Evolutionary conservation across 352 stramenopile species (phyloP).

Genomic region (Peronospora tabacina): DNA sequence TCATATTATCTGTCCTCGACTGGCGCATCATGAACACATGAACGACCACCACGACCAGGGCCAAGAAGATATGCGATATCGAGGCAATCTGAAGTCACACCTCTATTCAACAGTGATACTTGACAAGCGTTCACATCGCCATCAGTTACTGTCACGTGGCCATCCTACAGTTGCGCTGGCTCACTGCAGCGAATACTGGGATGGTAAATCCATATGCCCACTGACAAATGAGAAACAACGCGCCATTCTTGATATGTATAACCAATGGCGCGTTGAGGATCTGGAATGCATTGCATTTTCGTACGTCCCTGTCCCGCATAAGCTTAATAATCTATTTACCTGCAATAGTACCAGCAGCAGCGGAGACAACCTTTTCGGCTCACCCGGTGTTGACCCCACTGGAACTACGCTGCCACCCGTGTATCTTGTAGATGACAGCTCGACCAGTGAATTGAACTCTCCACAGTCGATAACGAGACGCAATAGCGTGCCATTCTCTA

Average conservation of each 20-base stretch:
- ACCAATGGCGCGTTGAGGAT: conserved; percentile 84
- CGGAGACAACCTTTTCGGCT: conserved; percentile 13
- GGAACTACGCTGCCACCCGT: conserved; percentile 47
- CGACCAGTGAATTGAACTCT: conserved; percentile 38
- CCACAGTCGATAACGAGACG: conserved; percentile 23
- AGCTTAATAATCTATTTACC: conserved; percentile 53
- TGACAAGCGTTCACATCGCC: conserved; percentile 69
- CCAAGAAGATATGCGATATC: conserved; percentile 76
- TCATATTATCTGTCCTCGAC: conserved; percentile 73
- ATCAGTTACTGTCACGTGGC: conserved; percentile 70
- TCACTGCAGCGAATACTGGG: conserved; percentile 82
- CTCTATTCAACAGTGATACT: conserved; percentile 81
- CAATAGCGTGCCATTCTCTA: conserved; percentile 24
- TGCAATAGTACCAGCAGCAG: conserved; percentile 16
- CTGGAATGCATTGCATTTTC: conserved; percentile 79
- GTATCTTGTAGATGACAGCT: conserved; percentile 77
- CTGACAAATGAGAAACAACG: conserved; percentile 72
- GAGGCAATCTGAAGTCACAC: conserved; percentile 80
- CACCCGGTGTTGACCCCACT: conserved; percentile 4
- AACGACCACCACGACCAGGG: conserved; percentile 82
- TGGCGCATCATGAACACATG: conserved; percentile 77
- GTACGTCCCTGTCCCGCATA: conserved; percentile 72
- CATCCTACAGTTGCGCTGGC: conserved; percentile 65
- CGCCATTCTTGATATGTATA: conserved; percentile 83
- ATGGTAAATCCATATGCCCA: conserved; percentile 82